These are phyloP conservation scores for Parietichytrium sp. DNA, from an alignment of 108 stramenopile species.

Conservation along the genomic window DNA sequence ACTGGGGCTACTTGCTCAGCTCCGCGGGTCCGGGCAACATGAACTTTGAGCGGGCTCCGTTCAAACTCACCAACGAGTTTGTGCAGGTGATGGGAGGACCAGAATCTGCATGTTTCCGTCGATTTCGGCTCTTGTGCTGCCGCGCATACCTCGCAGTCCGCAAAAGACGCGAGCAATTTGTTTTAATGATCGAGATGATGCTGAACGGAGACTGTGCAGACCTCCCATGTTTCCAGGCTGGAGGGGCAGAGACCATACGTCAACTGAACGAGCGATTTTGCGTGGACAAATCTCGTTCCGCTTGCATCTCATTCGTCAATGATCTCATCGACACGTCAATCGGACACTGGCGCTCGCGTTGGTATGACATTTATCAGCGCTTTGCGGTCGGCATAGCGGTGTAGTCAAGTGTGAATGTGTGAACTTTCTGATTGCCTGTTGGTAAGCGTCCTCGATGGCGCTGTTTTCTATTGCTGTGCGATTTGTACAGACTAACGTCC, in stretches of 20 bases:
- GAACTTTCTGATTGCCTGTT: no score
- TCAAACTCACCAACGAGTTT: conserved; percentile 96
- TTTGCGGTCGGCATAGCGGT: conserved; percentile 91
- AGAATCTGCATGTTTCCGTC: conserved; percentile 71
- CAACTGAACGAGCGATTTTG: conserved; percentile 78
- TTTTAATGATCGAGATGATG: conserved; percentile 88
- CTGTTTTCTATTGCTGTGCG: no score
- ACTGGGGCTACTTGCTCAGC: conserved; percentile 96
- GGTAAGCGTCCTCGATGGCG: no score
- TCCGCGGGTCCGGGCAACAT: conserved; percentile 91
- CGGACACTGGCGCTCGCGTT: conserved; percentile 90
- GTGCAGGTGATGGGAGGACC: conserved; percentile 91
- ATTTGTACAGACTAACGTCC: no score
- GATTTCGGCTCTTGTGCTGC: conserved; percentile 82
- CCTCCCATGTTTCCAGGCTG: conserved; percentile 76
- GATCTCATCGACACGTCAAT: conserved; percentile 80
- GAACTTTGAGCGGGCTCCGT: conserved; percentile 87
- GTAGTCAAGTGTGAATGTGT: no score
- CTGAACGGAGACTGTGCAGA: conserved; percentile 84
- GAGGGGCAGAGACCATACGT: conserved; percentile 65
- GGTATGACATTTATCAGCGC: conserved; percentile 92
- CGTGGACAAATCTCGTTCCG: conserved; percentile 73
- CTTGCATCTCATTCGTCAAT: conserved; percentile 79
- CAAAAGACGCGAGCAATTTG: conserved; percentile 80
- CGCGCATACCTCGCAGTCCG: conserved; percentile 76